phyloP scores from a whole-genome alignment of 495 filamentous ascomycete species.

The Cryomyces antarcticus region DNA sequence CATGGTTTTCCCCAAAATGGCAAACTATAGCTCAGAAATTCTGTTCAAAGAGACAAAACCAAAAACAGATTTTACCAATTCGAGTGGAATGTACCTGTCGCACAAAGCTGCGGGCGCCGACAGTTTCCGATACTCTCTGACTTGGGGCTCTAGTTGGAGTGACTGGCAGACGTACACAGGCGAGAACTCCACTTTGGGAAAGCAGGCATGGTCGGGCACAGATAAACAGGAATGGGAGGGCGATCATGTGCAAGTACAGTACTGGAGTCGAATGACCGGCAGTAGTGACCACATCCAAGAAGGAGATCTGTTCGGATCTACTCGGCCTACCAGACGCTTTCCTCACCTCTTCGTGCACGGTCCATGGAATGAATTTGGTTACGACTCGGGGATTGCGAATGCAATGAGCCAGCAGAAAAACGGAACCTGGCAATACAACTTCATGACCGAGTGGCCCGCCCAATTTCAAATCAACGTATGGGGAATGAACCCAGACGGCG shows the following conservation, averaged over 20 bases:
- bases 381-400: slow-evolving; percentile 40
- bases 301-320: slow-evolving; percentile 30
- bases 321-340: slow-evolving; percentile 25
- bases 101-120: slow-evolving; percentile 45
- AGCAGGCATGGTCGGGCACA: slow-evolving; percentile 38
- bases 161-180: slow-evolving; percentile 36
- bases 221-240: slow-evolving; percentile 41
- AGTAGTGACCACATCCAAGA: slow-evolving; percentile 46
- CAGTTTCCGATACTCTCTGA: slow-evolving; percentile 40
- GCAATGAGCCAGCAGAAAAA: slow-evolving; percentile 30
- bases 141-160: slow-evolving; percentile 40
- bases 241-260: slow-evolving; percentile 45
- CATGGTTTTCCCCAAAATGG: slow-evolving; percentile 33
- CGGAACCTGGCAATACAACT: slow-evolving; percentile 38
- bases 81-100: slow-evolving; percentile 22
- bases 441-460: slow-evolving; percentile 45
- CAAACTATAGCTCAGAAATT: slow-evolving; percentile 29
- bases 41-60: slow-evolving; percentile 3
- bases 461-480: slow-evolving; percentile 45
- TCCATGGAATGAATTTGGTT: slow-evolving; percentile 47
- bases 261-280: slow-evolving; percentile 43
- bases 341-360: slow-evolving; percentile 49
- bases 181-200: slow-evolving; percentile 22
- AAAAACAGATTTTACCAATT: neutral
- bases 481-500: slow-evolving; percentile 46